Base-by-base conservation (phyloP, 805 yeast species). In the Yarrowia sp. region DNA sequence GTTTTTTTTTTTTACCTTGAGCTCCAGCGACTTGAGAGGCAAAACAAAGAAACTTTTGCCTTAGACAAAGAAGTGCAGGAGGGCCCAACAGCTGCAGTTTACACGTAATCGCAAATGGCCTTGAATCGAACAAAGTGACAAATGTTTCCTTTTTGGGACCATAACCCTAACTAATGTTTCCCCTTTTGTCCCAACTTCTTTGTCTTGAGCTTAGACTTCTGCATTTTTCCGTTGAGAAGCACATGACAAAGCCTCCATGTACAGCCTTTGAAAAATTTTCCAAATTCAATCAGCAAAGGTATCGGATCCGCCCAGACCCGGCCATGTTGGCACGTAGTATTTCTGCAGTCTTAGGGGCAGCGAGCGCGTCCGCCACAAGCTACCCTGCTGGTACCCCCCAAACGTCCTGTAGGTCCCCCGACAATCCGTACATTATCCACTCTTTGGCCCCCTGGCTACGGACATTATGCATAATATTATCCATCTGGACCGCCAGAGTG, bases 181-280 rank as follows among this genome's bases (percentile, higher is more conserved):
- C 35, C 61, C 46, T 54, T 54, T 54, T 54, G 61, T 54, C 46
- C 26, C 2, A 1, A 9, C n/a, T n/a, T 54, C 46, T 36, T 54
- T 54, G 61, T 38, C 26, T 1, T 0, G 9, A 6, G 36, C 16
- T 54, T 54, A 54, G 61, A 1, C 61, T 54, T 54, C 61, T 54
- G 61, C 61, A 54, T 54, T 54, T 54, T 54, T 54, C 61, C 61
- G 61, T 54, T 54, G 61, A 54, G 61, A 54, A 54, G 44, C 46
- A 54, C 61, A 54, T 54, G 46, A 54, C 61, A 54, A 54, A 54
- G 61, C 61, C 61, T 21, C 46, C 44, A 38, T 36, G 46, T 46
- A 54, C 61, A 26, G 46, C 46, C 61, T 38, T 54, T 54, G 61
- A 54, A 54, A 54, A 54, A 24, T 54, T 54, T 54, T 54, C 46